Evolutionary conservation across 2,329 filamentous ascomycete species (phyloP).

Genomic region (Furcasterigmium furcatum): DNA sequence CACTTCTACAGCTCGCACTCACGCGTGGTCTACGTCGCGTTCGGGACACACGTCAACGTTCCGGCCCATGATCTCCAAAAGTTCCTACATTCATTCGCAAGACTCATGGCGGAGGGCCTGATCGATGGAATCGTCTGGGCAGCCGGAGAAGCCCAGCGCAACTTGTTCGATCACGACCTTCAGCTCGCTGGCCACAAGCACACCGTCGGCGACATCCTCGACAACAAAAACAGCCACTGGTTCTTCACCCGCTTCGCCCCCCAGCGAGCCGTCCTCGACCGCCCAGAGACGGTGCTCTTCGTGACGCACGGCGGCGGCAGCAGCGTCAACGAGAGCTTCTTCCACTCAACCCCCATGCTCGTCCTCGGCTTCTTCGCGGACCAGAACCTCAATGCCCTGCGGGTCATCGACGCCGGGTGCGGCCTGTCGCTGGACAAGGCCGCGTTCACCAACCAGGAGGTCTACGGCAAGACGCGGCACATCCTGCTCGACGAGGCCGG

Average conservation of each 20-base stretch:
- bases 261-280: constrained; percentile 34
- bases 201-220: constrained; percentile 21
- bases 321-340: constrained; percentile 36
- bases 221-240: constrained; percentile 22
- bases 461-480: constrained; percentile 20
- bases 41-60: constrained; percentile 37
- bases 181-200: constrained; percentile 24
- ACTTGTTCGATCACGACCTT: constrained; percentile 15
- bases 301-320: constrained; percentile 38
- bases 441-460: constrained; percentile 24
- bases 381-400: constrained; percentile 32
- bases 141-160: constrained; percentile 16
- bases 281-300: constrained; percentile 27
- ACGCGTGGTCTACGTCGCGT: constrained; percentile 33
- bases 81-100: constrained; percentile 16
- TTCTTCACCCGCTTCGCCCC: constrained; percentile 31
- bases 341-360: constrained; percentile 32
- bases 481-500: constrained; percentile 26
- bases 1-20: constrained; percentile 26
- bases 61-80: constrained; percentile 21
- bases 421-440: constrained; percentile 31
- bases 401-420: constrained; percentile 29
- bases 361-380: constrained; percentile 35
- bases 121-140: constrained; percentile 39
- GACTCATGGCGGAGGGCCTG: constrained; percentile 8